These are phyloP conservation scores for Centaurea solstitialis DNA, from an alignment of 129 eudicot species.

Conservation along the genomic window DNA sequence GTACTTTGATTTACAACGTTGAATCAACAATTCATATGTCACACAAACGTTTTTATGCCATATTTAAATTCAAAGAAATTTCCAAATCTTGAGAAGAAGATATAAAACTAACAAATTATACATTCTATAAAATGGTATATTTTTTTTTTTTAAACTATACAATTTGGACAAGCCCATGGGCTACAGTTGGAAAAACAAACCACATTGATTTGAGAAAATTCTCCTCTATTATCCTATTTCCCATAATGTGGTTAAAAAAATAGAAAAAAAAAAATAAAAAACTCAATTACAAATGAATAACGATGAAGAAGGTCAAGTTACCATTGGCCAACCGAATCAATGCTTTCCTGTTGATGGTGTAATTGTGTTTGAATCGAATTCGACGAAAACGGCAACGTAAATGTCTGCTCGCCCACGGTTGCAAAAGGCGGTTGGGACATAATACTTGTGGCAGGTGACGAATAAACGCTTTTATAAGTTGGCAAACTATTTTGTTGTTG, in stretches of 20 bases:
- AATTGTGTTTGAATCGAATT: slow-evolving; percentile 40
- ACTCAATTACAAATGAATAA: neutral
- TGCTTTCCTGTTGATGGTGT: slow-evolving; percentile 53
- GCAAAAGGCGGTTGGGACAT: slow-evolving; percentile 43
- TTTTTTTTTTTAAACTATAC: neutral
- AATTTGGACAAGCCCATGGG: slow-evolving; percentile 5
- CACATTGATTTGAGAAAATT: slow-evolving; percentile 1
- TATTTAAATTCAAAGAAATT: too few relatives aligned
- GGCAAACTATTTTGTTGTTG: slow-evolving; percentile 17
- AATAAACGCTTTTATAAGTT: slow-evolving; percentile 22
- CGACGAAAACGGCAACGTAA: slow-evolving; percentile 51
- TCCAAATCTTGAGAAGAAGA: neutral
- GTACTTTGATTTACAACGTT: too few relatives aligned
- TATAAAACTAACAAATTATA: neutral
- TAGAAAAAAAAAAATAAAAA: neutral
- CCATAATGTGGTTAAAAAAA: neutral
- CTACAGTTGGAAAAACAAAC: neutral
- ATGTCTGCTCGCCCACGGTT: slow-evolving; percentile 43
- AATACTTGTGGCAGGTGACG: slow-evolving; percentile 34
- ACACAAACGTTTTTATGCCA: too few relatives aligned
- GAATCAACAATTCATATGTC: too few relatives aligned
- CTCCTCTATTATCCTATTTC: slow-evolving; percentile 9
- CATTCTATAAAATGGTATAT: neutral
- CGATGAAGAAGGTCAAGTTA: slow-evolving; percentile 20
- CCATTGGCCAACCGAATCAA: slow-evolving; percentile 58